A percentile compares a stretch with the other conserved stretches of the same genome.
These are phyloP conservation scores for Xanthoconium separans DNA, from an alignment of 1,284 basidiomycete genomes.

Conservation along the genomic window DNA sequence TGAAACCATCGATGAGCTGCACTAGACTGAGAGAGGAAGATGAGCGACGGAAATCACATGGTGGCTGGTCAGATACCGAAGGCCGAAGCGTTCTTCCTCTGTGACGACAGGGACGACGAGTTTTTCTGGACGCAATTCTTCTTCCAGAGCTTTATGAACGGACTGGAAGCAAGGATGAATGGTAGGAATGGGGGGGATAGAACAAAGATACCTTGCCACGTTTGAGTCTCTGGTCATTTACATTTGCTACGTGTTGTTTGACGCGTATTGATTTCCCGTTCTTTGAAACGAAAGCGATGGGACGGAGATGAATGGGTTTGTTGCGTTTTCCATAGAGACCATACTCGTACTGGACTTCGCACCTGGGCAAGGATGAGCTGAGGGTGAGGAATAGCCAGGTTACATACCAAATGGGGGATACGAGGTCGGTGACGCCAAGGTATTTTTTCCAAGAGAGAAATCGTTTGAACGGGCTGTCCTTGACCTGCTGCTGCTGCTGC, in stretches of 20 bases:
- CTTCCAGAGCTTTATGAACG: constrained; percentile 79
- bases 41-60: background rate
- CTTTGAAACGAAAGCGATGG: constrained; percentile 57
- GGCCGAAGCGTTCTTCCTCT: constrained; percentile 70
- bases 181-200: background rate
- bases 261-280: constrained; percentile 69
- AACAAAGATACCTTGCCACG: constrained; percentile 55
- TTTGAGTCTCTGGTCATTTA: constrained; percentile 58
- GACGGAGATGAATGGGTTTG: constrained; percentile 53
- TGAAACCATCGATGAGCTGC: constrained; percentile 60
- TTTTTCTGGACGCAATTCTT: constrained; percentile 65
- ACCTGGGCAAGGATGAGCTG: constrained; percentile 43
- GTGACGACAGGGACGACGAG: constrained; percentile 49
- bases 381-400: background rate
- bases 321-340: constrained; percentile 59
- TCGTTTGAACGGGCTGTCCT: constrained; percentile 32
- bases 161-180: constrained; percentile 39
- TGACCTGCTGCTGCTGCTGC: no score
- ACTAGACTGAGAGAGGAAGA: constrained; percentile 43
- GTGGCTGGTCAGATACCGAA: constrained; percentile 45
- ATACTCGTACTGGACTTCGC: constrained; percentile 79
- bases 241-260: constrained; percentile 52
- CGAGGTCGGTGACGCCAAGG: constrained; percentile 54
- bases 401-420: constrained; percentile 50
- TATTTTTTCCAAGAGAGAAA: constrained; percentile 38